Conservation (phyloP, 495 filamentous ascomycete species). For the Arthonia radiata region DNA sequence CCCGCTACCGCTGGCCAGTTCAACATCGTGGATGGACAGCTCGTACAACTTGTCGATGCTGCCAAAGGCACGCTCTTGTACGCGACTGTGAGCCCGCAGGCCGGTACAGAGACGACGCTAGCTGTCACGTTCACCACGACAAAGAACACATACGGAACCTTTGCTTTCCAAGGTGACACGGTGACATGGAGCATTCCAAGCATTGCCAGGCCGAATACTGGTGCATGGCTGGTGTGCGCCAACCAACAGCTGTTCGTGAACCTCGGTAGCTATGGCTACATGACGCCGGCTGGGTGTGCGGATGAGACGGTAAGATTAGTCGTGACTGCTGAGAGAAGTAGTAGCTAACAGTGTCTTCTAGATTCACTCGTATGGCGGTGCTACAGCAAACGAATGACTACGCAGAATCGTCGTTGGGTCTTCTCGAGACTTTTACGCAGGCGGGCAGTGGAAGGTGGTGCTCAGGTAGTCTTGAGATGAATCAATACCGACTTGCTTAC, state of each 20-base stretch:
- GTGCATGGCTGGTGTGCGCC: slow-evolving; percentile 32
- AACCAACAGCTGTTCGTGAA: slow-evolving; percentile 30
- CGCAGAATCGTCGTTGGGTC: too few relatives aligned
- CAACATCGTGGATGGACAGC: slow-evolving; percentile 28
- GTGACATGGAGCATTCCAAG: slow-evolving; percentile 25
- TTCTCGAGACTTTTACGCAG: too few relatives aligned
- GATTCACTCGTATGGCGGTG: too few relatives aligned
- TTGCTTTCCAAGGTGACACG: slow-evolving; percentile 30
- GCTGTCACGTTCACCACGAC: slow-evolving; percentile 20
- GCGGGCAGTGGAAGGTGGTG: too few relatives aligned
- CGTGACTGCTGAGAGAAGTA: too few relatives aligned
- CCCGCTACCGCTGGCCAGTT: slow-evolving; percentile 35
- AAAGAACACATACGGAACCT: slow-evolving; percentile 30
- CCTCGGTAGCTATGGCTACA: slow-evolving; percentile 30
- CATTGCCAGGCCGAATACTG: slow-evolving; percentile 25
- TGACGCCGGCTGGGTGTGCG: slow-evolving; percentile 29
- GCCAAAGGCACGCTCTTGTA: slow-evolving; percentile 14
- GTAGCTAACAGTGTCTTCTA: too few relatives aligned
- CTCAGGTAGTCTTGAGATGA: too few relatives aligned
- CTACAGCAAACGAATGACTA: too few relatives aligned
- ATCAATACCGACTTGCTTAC: too few relatives aligned
- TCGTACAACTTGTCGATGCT: slow-evolving; percentile 19
- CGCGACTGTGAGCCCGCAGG: slow-evolving; percentile 12
- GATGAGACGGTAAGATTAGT: slow-evolving; percentile 35
- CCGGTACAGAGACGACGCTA: slow-evolving; percentile 10